Conservation (phyloP, 768 basidiomycete species). For the Agaricus blazei region DNA sequence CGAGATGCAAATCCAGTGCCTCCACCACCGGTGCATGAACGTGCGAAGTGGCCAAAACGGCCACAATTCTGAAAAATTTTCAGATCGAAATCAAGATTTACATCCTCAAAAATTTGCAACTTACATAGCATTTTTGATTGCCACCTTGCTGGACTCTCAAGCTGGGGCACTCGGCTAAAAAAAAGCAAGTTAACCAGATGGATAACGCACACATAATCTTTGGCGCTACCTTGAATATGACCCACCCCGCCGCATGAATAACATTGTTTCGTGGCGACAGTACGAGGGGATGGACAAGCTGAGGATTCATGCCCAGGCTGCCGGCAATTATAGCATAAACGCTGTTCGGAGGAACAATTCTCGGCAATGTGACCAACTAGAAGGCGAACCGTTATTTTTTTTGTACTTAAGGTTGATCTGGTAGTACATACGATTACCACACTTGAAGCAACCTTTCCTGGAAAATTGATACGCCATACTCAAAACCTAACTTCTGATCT, state of each 20-base stretch:
- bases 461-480: conserved; percentile 81
- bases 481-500: conserved; percentile 23
- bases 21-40: conserved; percentile 56
- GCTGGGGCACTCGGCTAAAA: conserved; percentile 73
- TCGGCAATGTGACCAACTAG: conserved; percentile 91
- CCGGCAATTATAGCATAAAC: conserved; percentile 92
- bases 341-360: conserved; percentile 82
- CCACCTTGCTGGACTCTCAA: conserved; percentile 61
- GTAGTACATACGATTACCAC: conserved; percentile 74
- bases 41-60: conserved; percentile 79
- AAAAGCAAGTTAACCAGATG: not conserved
- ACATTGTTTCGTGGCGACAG: conserved; percentile 83
- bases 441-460: conserved; percentile 91
- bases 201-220: not conserved
- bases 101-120: conserved; percentile 17
- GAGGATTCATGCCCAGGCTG: conserved; percentile 93
- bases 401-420: conserved; percentile 10
- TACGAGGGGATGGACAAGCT: conserved; percentile 80
- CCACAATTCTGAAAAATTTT: conserved; percentile 58
- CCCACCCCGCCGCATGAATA: conserved; percentile 92
- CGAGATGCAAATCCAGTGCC: conserved; percentile 56
- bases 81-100: conserved; percentile 4
- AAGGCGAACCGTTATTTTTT: conserved; percentile 13
- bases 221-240: conserved; percentile 61
- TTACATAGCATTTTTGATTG: conserved; percentile 82